Evolutionary conservation across 2,329 filamentous ascomycete species (phyloP).

Genomic region (Dichotomopilus funicola): DNA sequence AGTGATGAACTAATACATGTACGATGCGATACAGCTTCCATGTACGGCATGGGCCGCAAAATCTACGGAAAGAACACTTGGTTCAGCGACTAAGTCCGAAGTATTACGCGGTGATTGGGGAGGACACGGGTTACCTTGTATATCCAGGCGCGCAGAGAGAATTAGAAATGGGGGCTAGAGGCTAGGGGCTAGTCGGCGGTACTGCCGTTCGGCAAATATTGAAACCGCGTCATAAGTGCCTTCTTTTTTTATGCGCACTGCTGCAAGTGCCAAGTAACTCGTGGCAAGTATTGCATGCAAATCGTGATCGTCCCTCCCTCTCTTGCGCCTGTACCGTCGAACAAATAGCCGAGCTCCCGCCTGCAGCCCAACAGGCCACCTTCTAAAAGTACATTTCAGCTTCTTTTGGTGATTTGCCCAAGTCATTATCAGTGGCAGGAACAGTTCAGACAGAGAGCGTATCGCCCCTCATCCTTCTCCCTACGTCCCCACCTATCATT

Average conservation of each 20-base stretch:
- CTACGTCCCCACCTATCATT: neutral
- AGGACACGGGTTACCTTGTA: slow-evolving; percentile 10
- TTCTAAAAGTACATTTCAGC: slow-evolving; percentile 21
- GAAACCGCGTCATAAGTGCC: neutral
- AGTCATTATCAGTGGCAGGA: slow-evolving; percentile 1
- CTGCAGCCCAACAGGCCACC: slow-evolving; percentile 7
- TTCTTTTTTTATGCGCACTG: slow-evolving; percentile 10
- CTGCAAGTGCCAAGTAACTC: neutral
- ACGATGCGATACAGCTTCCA: slow-evolving; percentile 35
- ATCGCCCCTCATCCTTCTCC: neutral
- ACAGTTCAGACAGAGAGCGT: neutral
- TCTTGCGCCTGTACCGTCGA: slow-evolving; percentile 13
- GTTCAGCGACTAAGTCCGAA: slow-evolving; percentile 49
- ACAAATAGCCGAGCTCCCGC: slow-evolving; percentile 12
- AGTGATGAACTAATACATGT: neutral
- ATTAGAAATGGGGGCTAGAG: slow-evolving; percentile 1
- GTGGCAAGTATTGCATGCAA: neutral
- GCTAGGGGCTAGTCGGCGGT: neutral
- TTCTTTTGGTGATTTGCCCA: neutral
- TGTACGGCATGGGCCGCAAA: slow-evolving; percentile 71
- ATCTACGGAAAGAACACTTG: slow-evolving; percentile 73
- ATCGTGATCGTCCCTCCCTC: slow-evolving; percentile 5
- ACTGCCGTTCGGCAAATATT: neutral
- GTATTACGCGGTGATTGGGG: neutral
- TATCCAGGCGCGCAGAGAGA: slow-evolving; percentile 14